Base-by-base conservation (phyloP, 495 filamentous ascomycete genomes). In the Tuber aestivum region DNA sequence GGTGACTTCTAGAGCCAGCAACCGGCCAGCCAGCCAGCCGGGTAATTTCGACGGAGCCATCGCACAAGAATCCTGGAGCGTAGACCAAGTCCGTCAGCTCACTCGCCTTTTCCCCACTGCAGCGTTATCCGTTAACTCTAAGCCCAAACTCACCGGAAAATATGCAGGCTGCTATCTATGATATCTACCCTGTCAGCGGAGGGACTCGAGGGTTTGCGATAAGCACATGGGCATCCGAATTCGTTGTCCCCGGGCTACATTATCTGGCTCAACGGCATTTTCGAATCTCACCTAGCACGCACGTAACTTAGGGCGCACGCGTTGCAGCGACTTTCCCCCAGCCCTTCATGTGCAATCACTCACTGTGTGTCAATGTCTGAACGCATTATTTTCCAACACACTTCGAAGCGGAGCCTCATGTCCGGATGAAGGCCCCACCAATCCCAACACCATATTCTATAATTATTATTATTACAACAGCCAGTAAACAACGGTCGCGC, bases 101-200 rank as follows among this genome's bases (percentile, higher is more conserved):
- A 32, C 27, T 65, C 56, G 56, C n/a, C 27, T 12, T 35, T 65
- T 56, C 48, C 18, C 27, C 0, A 65, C 3, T 32, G 56, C 27
- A 65, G 56, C 56, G 12, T 32, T 65, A 65, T 32, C 56, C 56
- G 27, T 65, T 35, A 65, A 65, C 56, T 65, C 56, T 65, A 65
- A 65, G 35, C 56, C 35, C 56, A 32, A 65, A 65, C 56, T 65
- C 56, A 65, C 56, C 56, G 56, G 35, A 65, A 32, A 65, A 16
- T 27, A 10, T 65, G 27, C 27, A 27, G 48, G 23, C 48, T 6
- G 48, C 48, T 27, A 56, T 56, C 48, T 56, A 56, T 27, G 23
- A 23, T 27, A 56, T 56, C 48, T 56, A 56, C 14, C 23, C 48
- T 56, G 8, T 23, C 48, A 56, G 23, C 23, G 7, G 48, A n/a